Percentiles rank a stretch among this genome's conserved stretches.
Conservation (phyloP, 257 asterid species). For the Nicotiana noctiflora region DNA sequence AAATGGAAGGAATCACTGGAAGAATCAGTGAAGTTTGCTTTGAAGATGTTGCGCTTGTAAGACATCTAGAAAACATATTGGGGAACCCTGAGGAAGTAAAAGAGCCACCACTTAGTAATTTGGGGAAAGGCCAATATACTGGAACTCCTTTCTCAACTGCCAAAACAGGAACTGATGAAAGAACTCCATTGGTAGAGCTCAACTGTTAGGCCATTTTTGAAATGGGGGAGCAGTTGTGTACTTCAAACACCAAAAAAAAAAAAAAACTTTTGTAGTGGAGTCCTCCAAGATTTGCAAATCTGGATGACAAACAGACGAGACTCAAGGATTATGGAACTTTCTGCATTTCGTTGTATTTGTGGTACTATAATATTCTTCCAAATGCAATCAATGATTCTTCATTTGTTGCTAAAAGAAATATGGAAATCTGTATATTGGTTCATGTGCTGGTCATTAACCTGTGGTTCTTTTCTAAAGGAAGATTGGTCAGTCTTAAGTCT, state of each 20-base stretch:
- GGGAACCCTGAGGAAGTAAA: slow-evolving; percentile 16
- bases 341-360: neutral
- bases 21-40: slow-evolving; percentile 29
- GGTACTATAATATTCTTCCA: neutral
- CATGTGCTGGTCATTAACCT: too few species aligned
- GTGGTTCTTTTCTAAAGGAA: too few species aligned
- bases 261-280: neutral
- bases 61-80: slow-evolving; percentile 39
- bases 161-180: neutral
- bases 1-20: slow-evolving; percentile 29
- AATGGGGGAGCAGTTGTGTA: neutral
- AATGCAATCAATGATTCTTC: neutral
- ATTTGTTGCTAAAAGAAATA: neutral
- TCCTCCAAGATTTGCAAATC: neutral
- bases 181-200: neutral
- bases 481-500: neutral
- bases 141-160: neutral
- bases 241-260: too few species aligned
- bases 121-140: neutral
- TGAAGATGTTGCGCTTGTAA: slow-evolving; percentile 50
- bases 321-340: neutral
- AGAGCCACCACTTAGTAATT: neutral
- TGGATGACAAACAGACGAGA: neutral
- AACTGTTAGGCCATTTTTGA: neutral
- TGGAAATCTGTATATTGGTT: neutral